A percentile compares a stretch with the other conserved stretches of the same genome.
phyloP scores from a whole-genome alignment of 2,329 filamentous ascomycete species.

The Venturia aucupariae region DNA sequence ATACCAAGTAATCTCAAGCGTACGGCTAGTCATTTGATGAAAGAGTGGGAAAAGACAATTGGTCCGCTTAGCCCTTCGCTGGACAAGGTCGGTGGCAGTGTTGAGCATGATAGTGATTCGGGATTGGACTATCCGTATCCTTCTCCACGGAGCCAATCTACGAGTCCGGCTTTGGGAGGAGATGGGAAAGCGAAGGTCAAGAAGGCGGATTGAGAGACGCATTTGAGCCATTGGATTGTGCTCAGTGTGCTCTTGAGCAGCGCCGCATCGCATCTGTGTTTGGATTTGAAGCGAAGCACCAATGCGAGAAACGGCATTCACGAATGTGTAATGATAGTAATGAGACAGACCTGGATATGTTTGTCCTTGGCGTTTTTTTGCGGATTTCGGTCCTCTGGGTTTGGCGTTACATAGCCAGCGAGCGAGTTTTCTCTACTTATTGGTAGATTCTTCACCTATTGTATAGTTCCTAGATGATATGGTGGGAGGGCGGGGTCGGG shows the following conservation, averaged over 20 bases:
- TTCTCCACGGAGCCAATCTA: neutral
- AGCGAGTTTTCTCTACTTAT: neutral
- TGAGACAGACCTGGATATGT: neutral
- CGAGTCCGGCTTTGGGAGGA: neutral
- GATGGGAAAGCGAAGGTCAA: neutral
- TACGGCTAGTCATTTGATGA: slow-evolving; percentile 78
- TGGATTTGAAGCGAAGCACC: neutral
- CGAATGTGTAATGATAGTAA: slow-evolving; percentile 6
- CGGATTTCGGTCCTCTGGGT: neutral
- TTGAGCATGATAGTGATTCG: slow-evolving; percentile 2
- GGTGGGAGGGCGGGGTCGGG: too few species aligned
- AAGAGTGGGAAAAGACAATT: slow-evolving; percentile 80
- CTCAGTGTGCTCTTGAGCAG: neutral
- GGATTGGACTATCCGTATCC: slow-evolving; percentile 3
- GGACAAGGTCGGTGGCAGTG: neutral
- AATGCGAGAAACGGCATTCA: neutral
- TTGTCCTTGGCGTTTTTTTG: neutral
- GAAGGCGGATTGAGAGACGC: neutral
- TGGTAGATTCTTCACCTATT: neutral
- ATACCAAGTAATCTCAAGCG: slow-evolving; percentile 69
- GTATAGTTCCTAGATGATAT: neutral
- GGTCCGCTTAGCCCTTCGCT: slow-evolving; percentile 20
- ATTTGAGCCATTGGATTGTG: too few species aligned
- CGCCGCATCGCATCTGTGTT: neutral
- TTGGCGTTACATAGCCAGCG: neutral